Conservation (phyloP, 352 stramenopile genomes). For the Stramenopiles sp. region DNA sequence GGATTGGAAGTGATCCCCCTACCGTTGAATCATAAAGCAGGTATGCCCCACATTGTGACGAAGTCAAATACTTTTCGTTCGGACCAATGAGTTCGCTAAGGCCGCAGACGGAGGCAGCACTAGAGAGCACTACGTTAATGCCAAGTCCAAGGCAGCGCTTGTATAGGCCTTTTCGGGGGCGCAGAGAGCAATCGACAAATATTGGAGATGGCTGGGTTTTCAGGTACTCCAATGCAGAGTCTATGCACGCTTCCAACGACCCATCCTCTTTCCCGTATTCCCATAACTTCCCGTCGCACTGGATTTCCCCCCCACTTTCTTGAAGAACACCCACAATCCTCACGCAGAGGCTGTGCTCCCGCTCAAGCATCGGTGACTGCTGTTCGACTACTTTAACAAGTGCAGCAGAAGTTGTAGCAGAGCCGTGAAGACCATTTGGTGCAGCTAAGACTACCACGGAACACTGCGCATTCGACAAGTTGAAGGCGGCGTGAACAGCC, state of each 20-base stretch:
- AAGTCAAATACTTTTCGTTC: neutral
- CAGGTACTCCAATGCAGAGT: neutral
- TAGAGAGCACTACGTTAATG: neutral
- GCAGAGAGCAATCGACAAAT: neutral
- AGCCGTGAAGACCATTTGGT: neutral
- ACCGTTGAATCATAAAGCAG: neutral
- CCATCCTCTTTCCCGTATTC: neutral
- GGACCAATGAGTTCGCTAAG: neutral
- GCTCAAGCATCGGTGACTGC: neutral
- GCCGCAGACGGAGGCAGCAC: neutral
- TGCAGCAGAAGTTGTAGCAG: neutral
- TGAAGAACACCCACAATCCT: neutral
- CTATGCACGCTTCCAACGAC: neutral
- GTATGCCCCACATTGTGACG: neutral
- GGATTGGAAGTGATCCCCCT: neutral
- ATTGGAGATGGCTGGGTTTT: neutral
- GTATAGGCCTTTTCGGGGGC: neutral
- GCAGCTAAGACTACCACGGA: neutral
- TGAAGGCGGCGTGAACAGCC: neutral
- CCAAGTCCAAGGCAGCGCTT: neutral
- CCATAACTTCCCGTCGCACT: too few species aligned
- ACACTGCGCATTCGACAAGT: neutral
- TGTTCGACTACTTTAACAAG: neutral
- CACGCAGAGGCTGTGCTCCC: neutral
- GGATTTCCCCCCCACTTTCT: neutral